Base-by-base conservation (phyloP, 805 yeast genomes). In the Nakazawaea ambrosiae region DNA sequence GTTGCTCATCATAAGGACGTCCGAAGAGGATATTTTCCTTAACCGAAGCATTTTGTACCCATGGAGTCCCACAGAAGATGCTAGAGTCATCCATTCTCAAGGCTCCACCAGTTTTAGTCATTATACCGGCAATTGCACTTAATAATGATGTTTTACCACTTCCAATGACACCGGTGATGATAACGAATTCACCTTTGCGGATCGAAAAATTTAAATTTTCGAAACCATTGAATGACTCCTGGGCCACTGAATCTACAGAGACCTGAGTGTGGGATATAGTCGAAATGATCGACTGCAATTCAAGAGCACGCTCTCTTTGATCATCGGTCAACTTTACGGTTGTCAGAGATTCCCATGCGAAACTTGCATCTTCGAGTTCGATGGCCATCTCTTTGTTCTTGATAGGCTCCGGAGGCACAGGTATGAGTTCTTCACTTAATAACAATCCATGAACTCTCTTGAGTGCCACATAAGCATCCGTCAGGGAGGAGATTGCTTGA, bases 31-130 rank as follows among this genome's bases (percentile, higher is more conserved):
- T 83, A 51, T 85, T 85, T 15, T 81, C 85, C 48, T 72, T 70
- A 17, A 86, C 80, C 0, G 94, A 80, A 3, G 85, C 75, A 52
- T 84, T 86, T 52, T 81, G 90, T 34, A 85, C 75, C 95, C 95
- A 86, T 12, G 90, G 90, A 9, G 36, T 40, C 2, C 57, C 45
- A 69, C 70, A 48, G 47, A 74, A 51, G 18, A 75, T 49, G 14
- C 68, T 46, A 1, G 67, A 58, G 1, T 90, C 90, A 41, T 67
- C 68, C 4, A 78, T 58, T 33, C 61, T 54, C 4, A 81, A 60
- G 0, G 54, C 40, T 22, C 95, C 95, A 0, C 47, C 27, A 0
- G 56, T 54, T 45, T 74, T 66, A 10, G 66, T 62, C 85, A 85
- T 83, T 17, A 69, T 60, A 1, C 94, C 92, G 6, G 80, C 67